A percentile compares a stretch with the other conserved stretches of the same genome.
phyloP scores from a whole-genome alignment of 257 asterid genomes.

The Penstemon newberryi region DNA sequence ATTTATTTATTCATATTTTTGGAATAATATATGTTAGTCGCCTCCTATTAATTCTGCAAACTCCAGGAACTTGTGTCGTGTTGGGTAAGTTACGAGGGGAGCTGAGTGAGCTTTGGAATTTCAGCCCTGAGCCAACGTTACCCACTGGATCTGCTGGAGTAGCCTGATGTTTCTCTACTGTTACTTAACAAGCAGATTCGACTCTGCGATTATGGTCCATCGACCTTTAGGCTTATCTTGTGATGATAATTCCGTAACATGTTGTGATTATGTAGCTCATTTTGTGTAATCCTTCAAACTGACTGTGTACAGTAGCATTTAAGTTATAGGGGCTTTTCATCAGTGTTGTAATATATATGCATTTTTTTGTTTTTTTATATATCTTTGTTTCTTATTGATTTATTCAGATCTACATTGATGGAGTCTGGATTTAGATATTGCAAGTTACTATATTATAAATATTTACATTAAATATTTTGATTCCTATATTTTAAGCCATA shows the following conservation, averaged over 20 bases:
- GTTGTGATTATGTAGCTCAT: too few species aligned
- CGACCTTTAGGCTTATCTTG: conserved; percentile 1
- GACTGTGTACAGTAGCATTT: background rate
- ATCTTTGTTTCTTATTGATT: too few species aligned
- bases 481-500: too few species aligned
- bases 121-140: conserved; percentile 36
- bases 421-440: too few species aligned
- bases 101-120: conserved; percentile 72
- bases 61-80: conserved; percentile 64
- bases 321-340: too few species aligned
- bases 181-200: background rate
- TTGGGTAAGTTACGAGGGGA: conserved; percentile 76
- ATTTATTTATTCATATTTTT: background rate
- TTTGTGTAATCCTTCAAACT: background rate
- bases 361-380: background rate
- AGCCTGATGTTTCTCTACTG: conserved; percentile 34
- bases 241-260: background rate
- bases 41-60: conserved; percentile 22
- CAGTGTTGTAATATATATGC: background rate
- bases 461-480: too few species aligned
- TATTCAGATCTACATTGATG: too few species aligned
- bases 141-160: conserved; percentile 31
- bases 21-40: background rate
- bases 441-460: too few species aligned
- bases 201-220: conserved; percentile 1